These are phyloP conservation scores for Trichomonas gallinae DNA, from an alignment of 208 protist species.

Conservation along the genomic window DNA sequence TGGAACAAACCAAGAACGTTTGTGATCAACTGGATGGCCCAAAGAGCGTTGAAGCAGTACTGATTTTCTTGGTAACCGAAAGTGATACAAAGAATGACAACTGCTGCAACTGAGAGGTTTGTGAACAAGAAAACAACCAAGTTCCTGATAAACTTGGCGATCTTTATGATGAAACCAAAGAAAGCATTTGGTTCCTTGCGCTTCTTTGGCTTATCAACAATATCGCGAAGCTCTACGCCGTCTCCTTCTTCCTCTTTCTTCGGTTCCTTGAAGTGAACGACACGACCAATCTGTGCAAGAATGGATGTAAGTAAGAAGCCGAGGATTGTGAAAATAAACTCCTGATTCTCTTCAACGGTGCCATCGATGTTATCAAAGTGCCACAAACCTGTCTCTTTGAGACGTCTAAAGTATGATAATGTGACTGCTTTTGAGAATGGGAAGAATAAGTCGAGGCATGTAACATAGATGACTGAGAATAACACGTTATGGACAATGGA, in stretches of 20 bases:
- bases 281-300: neutral
- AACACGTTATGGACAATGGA: neutral
- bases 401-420: too few species aligned
- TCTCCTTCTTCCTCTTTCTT: neutral
- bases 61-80: neutral
- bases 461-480: neutral
- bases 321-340: neutral
- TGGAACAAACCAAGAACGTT: neutral
- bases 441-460: neutral
- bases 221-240: neutral
- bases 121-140: neutral
- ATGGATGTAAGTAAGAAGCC: neutral
- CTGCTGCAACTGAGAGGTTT: neutral
- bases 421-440: too few species aligned
- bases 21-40: neutral
- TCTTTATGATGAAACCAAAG: too few species aligned
- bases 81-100: neutral
- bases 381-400: neutral
- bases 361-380: neutral
- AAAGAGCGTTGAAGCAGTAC: neutral
- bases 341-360: neutral
- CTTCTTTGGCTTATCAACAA: neutral
- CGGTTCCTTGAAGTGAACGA: neutral
- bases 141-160: neutral
- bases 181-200: neutral